Conservation (phyloP, 2,329 filamentous ascomycete genomes). For the Passalora sequoiae region DNA sequence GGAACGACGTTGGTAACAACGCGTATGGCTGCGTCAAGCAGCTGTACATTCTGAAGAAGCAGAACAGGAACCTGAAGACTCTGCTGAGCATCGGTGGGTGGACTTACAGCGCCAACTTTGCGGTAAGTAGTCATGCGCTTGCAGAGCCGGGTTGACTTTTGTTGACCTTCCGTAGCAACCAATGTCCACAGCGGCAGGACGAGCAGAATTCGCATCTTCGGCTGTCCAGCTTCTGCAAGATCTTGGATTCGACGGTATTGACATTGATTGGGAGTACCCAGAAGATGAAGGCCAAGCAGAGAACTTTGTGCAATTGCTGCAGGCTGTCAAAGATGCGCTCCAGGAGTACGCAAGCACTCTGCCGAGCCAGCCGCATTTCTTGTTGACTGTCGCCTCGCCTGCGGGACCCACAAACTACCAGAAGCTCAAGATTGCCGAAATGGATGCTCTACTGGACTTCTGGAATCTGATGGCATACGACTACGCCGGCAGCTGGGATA, state of each 20-base stretch:
- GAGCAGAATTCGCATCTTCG: slow-evolving; percentile 62
- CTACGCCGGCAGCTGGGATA: slow-evolving; percentile 72
- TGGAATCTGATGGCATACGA: slow-evolving; percentile 51
- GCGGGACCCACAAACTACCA: slow-evolving; percentile 41
- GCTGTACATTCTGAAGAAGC: slow-evolving; percentile 68
- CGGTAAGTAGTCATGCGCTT: slow-evolving; percentile 32
- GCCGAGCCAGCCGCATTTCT: slow-evolving; percentile 35
- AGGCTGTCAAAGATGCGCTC: slow-evolving; percentile 35
- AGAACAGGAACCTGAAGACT: slow-evolving; percentile 69
- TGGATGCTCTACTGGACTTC: slow-evolving; percentile 43
- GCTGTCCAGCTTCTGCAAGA: slow-evolving; percentile 73
- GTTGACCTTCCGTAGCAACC: slow-evolving; percentile 43
- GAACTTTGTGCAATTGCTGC: slow-evolving; percentile 38
- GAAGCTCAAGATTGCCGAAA: slow-evolving; percentile 38
- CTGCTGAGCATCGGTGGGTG: slow-evolving; percentile 81
- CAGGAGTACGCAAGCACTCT: slow-evolving; percentile 38
- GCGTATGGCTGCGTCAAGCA: slow-evolving; percentile 75
- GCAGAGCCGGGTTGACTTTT: not conserved
- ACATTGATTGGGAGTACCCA: slow-evolving; percentile 49
- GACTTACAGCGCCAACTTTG: slow-evolving; percentile 74
- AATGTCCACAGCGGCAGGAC: slow-evolving; percentile 57
- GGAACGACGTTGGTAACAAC: slow-evolving; percentile 60
- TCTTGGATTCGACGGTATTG: slow-evolving; percentile 61
- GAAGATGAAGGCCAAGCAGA: slow-evolving; percentile 35
- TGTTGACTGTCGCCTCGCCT: slow-evolving; percentile 44